A percentile compares a stretch with the other conserved stretches of the same genome.
Conservation (phyloP, 2,329 filamentous ascomycete species). For the Thelonectria rubi region DNA sequence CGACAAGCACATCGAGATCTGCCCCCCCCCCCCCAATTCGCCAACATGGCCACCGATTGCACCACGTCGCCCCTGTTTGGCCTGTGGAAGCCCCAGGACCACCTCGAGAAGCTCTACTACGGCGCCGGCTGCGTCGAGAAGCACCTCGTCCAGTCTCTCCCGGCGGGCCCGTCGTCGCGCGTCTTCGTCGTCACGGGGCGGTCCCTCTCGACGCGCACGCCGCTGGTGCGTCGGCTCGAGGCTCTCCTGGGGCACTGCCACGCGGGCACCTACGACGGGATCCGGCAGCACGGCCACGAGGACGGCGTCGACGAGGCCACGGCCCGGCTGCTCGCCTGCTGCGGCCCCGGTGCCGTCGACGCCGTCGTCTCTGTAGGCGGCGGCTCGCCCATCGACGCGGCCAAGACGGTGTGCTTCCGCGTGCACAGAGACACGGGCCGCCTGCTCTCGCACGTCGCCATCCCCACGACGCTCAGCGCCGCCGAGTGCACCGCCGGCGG, state of each 20-base stretch:
- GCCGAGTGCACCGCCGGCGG: constrained; percentile 37
- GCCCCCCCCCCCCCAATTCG: neutral
- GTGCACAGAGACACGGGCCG: constrained; percentile 36
- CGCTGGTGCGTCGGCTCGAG: constrained; percentile 26
- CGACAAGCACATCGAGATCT: neutral
- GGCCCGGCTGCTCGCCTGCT: neutral
- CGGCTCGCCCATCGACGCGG: constrained; percentile 28
- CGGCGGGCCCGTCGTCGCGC: constrained; percentile 22
- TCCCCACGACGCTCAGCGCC: constrained; percentile 34
- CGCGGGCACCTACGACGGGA: constrained; percentile 25
- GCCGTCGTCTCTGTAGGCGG: constrained; percentile 32
- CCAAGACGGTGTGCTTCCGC: constrained; percentile 37
- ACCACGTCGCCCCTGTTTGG: constrained; percentile 28
- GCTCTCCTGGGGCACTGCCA: constrained; percentile 22
- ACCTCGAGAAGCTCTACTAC: constrained; percentile 33
- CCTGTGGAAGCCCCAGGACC: constrained; percentile 32
- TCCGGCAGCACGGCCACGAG: constrained; percentile 32
- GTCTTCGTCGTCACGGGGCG: constrained; percentile 33
- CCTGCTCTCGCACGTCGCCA: constrained; percentile 26
- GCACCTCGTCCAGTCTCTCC: constrained; percentile 26
- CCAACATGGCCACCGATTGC: constrained; percentile 28
- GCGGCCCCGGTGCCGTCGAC: constrained; percentile 17
- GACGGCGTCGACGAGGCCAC: constrained; percentile 29
- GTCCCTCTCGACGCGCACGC: constrained; percentile 28
- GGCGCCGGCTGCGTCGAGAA: constrained; percentile 33